A percentile compares a stretch with the other conserved stretches of the same genome.
Conservation (phyloP, 257 asterid genomes). For the Oldenlandia corymbosa region DNA sequence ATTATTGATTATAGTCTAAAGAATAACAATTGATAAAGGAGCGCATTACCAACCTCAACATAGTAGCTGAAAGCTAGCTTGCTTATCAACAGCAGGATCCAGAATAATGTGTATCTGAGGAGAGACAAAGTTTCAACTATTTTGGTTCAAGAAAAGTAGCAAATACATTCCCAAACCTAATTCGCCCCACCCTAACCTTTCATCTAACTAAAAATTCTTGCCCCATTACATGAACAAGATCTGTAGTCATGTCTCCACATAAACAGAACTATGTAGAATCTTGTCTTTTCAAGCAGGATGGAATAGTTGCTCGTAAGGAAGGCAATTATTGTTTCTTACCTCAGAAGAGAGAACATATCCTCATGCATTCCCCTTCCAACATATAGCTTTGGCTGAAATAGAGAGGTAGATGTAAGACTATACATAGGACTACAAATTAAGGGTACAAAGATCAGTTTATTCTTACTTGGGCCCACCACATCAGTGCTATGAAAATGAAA, state of each 20-base stretch:
- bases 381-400: conserved; percentile 78
- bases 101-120: conserved; percentile 82
- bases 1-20: too few relatives aligned
- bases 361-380: conserved; percentile 99
- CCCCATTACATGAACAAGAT: background rate
- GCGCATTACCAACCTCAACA: conserved; percentile 63
- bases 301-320: conserved; percentile 5
- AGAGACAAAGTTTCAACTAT: conserved; percentile 8
- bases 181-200: background rate
- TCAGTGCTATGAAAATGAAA: conserved; percentile 51
- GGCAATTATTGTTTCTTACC: conserved; percentile 48
- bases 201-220: background rate
- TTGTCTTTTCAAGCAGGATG: background rate
- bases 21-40: background rate
- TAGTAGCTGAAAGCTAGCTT: conserved; percentile 97
- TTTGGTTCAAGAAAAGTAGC: background rate
- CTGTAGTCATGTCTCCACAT: background rate
- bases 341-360: conserved; percentile 77
- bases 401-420: conserved; percentile 19
- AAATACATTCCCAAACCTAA: background rate
- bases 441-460: conserved; percentile 9
- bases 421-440: conserved; percentile 6
- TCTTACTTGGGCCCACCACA: conserved; percentile 99
- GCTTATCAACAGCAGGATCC: conserved; percentile 86
- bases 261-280: background rate